phyloP scores from a whole-genome alignment of 306 rosid species.

The Mimosa bimucronata region DNA sequence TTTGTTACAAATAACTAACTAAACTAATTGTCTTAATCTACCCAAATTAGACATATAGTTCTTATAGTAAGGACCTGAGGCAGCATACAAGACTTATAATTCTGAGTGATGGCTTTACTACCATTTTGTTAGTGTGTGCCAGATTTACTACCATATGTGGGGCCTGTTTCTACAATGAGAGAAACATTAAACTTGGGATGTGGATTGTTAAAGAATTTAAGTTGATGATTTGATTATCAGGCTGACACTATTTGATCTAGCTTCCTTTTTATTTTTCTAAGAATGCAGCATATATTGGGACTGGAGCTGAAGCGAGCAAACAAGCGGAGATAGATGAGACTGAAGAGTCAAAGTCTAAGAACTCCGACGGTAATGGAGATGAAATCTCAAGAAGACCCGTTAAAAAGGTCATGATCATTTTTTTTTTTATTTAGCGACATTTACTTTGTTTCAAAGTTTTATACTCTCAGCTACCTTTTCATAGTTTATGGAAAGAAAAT shows the following conservation, averaged over 20 bases:
- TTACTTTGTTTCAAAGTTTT: conserved; percentile 5
- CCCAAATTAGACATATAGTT: too few relatives aligned
- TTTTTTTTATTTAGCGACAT: conserved; percentile 23
- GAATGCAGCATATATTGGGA: conserved; percentile 46
- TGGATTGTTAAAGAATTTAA: conserved; percentile 10
- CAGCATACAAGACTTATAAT: background rate
- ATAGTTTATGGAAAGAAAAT: background rate
- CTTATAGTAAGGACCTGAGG: too few relatives aligned
- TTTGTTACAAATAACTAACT: too few relatives aligned
- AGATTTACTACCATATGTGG: conserved; percentile 2
- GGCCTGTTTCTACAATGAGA: background rate
- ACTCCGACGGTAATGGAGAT: conserved; percentile 48
- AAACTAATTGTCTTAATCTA: too few relatives aligned
- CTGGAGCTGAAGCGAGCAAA: conserved; percentile 37
- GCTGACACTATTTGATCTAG: conserved; percentile 21
- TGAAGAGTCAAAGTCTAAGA: conserved; percentile 41
- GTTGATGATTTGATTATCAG: conserved; percentile 13
- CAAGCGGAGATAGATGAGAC: conserved; percentile 36
- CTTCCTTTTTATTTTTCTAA: background rate
- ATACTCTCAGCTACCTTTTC: background rate
- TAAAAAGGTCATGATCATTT: conserved; percentile 57
- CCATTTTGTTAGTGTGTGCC: conserved; percentile 16
- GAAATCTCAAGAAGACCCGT: conserved; percentile 56
- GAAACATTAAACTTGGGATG: background rate
- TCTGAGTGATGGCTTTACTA: background rate